Evolutionary conservation across 257 asterid species (phyloP).

Genomic region (Salvia miltiorrhiza): DNA sequence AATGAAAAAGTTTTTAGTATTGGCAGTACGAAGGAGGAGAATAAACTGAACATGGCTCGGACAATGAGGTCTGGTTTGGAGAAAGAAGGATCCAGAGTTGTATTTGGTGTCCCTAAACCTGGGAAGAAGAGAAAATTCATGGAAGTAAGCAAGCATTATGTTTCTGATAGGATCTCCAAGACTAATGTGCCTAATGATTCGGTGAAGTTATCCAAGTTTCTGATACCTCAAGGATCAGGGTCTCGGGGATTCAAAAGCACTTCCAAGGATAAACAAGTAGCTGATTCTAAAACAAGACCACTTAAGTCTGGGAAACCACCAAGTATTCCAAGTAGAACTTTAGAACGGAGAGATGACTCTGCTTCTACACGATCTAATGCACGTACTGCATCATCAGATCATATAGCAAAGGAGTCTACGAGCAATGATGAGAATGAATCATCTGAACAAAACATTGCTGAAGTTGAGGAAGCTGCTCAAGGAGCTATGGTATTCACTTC

Average conservation of each 20-base stretch:
- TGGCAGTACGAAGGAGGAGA: conserved; percentile 57
- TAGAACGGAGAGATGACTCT: conserved; percentile 50
- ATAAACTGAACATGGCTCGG: conserved; percentile 47
- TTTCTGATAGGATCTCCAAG: conserved; percentile 51
- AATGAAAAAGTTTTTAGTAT: conserved; percentile 54
- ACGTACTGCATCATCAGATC: conserved; percentile 34
- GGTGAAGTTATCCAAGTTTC: conserved; percentile 47
- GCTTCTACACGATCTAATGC: conserved; percentile 39
- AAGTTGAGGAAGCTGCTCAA: conserved; percentile 46
- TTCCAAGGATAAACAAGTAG: conserved; percentile 64
- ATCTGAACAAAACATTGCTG: conserved; percentile 36
- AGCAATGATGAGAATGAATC: conserved; percentile 54
- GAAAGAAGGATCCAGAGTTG: conserved; percentile 73
- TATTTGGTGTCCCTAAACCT: conserved; percentile 91
- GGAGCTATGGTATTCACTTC: conserved; percentile 46
- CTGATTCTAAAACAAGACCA: conserved; percentile 47
- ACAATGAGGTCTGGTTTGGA: conserved; percentile 69
- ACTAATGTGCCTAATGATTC: conserved; percentile 47
- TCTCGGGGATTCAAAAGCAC: conserved; percentile 47
- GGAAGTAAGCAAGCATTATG: conserved; percentile 94
- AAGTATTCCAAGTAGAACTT: conserved; percentile 49
- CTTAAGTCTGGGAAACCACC: conserved; percentile 66
- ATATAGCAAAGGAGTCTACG: conserved; percentile 27
- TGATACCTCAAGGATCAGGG: conserved; percentile 62
- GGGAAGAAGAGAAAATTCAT: conserved; percentile 92